Evolutionary conservation across 345 rosid genomes (phyloP).

Genomic region (Diplotaxis tenuifolia): DNA sequence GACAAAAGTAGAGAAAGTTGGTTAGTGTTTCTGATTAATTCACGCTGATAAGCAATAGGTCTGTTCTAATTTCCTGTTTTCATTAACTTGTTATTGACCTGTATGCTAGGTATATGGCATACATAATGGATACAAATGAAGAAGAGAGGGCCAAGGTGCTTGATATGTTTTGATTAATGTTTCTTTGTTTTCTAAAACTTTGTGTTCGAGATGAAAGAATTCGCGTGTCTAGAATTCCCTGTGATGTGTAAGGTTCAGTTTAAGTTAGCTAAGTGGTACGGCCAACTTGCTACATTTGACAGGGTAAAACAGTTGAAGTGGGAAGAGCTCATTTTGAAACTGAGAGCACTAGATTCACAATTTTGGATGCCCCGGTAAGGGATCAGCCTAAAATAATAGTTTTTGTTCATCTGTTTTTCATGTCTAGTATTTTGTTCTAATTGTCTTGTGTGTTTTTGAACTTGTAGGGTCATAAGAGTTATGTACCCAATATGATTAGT

Average conservation of each 20-base stretch:
- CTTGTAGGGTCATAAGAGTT: conserved; percentile 95
- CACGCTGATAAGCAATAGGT: background rate
- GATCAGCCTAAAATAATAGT: background rate
- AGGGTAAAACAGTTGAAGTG: conserved; percentile 99
- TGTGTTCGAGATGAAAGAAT: background rate
- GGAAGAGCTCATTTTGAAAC: conserved; percentile 99
- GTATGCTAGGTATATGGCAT: conserved; percentile 91
- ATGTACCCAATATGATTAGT: conserved; percentile 97
- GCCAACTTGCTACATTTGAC: conserved; percentile 4
- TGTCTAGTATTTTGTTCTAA: conserved; percentile 4
- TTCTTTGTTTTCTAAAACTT: background rate
- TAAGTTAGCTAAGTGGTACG: background rate
- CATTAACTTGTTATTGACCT: conserved; percentile 7
- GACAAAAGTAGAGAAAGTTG: conserved; percentile 99
- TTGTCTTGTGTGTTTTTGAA: conserved; percentile 14
- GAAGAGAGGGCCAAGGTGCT: conserved; percentile 89
- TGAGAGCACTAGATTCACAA: conserved; percentile 86
- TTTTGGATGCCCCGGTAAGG: conserved; percentile 98
- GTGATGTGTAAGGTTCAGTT: background rate
- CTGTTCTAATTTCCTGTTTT: background rate
- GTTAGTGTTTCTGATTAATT: conserved; percentile 35
- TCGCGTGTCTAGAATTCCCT: background rate
- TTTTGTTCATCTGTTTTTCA: background rate
- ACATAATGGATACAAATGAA: conserved; percentile 98
- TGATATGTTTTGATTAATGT: background rate